These are phyloP conservation scores for Thermomucor indicae-seudaticae DNA, from an alignment of 371 early-diverging fungal genomes.

Conservation along the genomic window DNA sequence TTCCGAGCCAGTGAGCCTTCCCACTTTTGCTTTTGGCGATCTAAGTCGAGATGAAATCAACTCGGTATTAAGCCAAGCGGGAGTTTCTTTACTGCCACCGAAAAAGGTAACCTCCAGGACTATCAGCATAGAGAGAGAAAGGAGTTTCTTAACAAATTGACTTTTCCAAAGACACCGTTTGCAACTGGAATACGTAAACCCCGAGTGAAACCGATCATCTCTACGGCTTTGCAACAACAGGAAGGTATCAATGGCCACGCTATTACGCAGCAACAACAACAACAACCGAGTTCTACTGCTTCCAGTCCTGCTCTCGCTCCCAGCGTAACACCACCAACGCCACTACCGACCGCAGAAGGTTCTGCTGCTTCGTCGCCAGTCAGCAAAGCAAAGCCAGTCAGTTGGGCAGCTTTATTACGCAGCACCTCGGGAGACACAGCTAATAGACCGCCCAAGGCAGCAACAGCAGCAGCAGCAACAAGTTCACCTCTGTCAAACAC, in stretches of 20 bases:
- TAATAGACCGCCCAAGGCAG: constrained; percentile 4
- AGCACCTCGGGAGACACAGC: constrained; percentile 25
- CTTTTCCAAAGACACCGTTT: constrained; percentile 44
- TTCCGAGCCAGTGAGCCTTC: constrained; percentile 5
- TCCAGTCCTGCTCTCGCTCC: no score
- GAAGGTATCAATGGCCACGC: background rate
- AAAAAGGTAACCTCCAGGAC: constrained; percentile 29
- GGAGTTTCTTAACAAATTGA: background rate
- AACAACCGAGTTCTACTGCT: no score
- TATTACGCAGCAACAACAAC: background rate
- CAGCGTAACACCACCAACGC: background rate
- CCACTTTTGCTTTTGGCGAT: constrained; percentile 50
- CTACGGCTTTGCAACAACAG: no score
- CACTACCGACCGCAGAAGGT: background rate
- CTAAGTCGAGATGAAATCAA: constrained; percentile 60
- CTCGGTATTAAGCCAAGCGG: constrained; percentile 44
- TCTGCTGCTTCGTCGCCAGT: background rate
- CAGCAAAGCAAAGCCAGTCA: constrained; percentile 28
- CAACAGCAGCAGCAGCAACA: constrained; percentile 6
- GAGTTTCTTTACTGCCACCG: constrained; percentile 35
- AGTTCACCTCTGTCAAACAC: constrained; percentile 7
- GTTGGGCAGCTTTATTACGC: constrained; percentile 59
- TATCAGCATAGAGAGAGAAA: constrained; percentile 7
- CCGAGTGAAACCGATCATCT: constrained; percentile 1
- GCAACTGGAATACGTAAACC: constrained; percentile 26